Percentiles rank a stretch among this genome's conserved stretches.
These are phyloP conservation scores for Dillenia turbinata DNA, from an alignment of 164 flowering plant genomes.

Conservation along the genomic window DNA sequence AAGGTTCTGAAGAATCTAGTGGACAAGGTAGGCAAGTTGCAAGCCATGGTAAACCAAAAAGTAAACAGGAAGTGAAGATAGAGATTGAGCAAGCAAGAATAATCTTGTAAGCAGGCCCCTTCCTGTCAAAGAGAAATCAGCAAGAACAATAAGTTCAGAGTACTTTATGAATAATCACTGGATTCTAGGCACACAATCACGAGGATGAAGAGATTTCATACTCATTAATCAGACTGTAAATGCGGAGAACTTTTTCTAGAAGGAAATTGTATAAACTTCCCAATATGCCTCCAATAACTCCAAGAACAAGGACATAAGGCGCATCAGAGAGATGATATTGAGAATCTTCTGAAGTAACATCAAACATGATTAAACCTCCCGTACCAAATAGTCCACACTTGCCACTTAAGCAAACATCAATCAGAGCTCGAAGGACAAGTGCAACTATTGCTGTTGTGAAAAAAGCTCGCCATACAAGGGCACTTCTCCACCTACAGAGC, in stretches of 20 bases:
- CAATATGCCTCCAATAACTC: slow-evolving; percentile 72
- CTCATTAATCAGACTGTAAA: slow-evolving; percentile 66
- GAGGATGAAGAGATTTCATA: slow-evolving; percentile 24
- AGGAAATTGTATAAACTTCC: slow-evolving; percentile 76
- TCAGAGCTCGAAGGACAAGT: slow-evolving; percentile 63
- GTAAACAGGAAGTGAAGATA: slow-evolving; percentile 71
- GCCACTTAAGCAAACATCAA: slow-evolving; percentile 67
- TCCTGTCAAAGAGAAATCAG: slow-evolving; percentile 40
- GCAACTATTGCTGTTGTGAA: slow-evolving; percentile 86
- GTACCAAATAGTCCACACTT: slow-evolving; percentile 91
- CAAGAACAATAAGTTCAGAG: slow-evolving; percentile 9
- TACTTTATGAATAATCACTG: not conserved
- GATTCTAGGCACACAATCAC: not conserved
- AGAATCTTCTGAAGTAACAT: slow-evolving; percentile 56
- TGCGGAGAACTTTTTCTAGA: slow-evolving; percentile 53
- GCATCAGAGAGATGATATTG: slow-evolving; percentile 68
- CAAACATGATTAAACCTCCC: slow-evolving; percentile 94
- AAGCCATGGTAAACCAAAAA: slow-evolving; percentile 88
- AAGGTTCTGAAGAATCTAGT: slow-evolving; percentile 50
- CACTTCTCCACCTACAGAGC: slow-evolving; percentile 87
- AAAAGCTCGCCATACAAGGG: slow-evolving; percentile 89
- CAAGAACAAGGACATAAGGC: slow-evolving; percentile 75
- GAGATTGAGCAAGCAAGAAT: slow-evolving; percentile 74
- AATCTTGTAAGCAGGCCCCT: slow-evolving; percentile 46
- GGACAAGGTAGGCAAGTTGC: slow-evolving; percentile 82